These are phyloP conservation scores for Daldinia sp. DNA, from an alignment of 2,329 filamentous ascomycete species.

Conservation along the genomic window DNA sequence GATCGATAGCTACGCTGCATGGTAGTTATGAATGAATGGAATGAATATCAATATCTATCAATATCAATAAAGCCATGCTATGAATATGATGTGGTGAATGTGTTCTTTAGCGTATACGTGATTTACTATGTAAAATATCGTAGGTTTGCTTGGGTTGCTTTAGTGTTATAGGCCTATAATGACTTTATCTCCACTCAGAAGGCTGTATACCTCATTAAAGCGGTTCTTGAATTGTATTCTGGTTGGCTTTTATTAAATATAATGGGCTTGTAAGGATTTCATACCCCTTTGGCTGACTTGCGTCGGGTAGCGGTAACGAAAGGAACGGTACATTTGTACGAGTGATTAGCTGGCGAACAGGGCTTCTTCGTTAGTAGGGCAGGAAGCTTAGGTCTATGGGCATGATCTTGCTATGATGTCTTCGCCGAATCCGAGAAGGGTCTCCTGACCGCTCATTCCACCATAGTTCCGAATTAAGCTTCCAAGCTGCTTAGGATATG, in stretches of 20 bases:
- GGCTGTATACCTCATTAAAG: too few relatives aligned
- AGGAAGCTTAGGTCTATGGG: too few relatives aligned
- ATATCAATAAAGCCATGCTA: background rate
- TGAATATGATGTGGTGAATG: too few relatives aligned
- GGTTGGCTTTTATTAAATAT: too few relatives aligned
- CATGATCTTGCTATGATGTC: background rate
- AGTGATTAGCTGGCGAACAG: too few relatives aligned
- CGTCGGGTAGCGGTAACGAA: background rate
- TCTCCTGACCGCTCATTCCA: too few relatives aligned
- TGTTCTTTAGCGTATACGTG: background rate
- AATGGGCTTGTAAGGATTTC: too few relatives aligned
- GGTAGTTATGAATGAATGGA: slow-evolving; percentile 24
- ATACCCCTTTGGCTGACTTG: background rate
- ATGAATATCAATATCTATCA: slow-evolving; percentile 3
- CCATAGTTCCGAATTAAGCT: background rate
- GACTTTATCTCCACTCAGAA: too few relatives aligned
- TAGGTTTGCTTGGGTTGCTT: too few relatives aligned
- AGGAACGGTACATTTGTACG: background rate
- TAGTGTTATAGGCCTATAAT: background rate
- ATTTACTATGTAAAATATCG: background rate
- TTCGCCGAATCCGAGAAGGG: too few relatives aligned
- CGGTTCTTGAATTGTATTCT: too few relatives aligned
- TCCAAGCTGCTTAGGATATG: background rate
- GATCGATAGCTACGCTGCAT: background rate
- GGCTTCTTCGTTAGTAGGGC: too few relatives aligned